Conservation (phyloP, 768 basidiomycete species). For the Lactarius indigo region DNA sequence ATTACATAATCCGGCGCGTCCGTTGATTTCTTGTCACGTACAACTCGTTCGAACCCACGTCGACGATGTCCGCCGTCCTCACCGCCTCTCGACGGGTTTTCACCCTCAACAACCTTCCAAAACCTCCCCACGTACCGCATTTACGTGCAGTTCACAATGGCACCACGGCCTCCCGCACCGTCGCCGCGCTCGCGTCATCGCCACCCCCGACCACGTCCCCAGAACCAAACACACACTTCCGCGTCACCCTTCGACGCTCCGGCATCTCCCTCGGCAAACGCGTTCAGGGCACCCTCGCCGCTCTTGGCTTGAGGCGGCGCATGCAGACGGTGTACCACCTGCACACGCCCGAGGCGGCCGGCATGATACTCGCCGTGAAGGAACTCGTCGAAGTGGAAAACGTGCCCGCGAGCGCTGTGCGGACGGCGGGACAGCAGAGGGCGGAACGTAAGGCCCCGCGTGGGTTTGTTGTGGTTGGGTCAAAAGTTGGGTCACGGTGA, state of each 20-base stretch:
- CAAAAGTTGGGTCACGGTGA: constrained; percentile 24
- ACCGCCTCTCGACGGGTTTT: background rate
- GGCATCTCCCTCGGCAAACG: too few relatives aligned
- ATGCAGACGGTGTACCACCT: too few relatives aligned
- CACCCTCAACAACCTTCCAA: background rate
- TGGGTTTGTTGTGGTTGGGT: constrained; percentile 58
- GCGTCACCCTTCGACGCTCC: too few relatives aligned
- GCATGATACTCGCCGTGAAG: too few relatives aligned
- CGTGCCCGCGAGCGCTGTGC: constrained; percentile 63
- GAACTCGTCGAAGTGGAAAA: too few relatives aligned
- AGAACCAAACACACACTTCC: too few relatives aligned
- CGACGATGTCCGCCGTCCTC: constrained; percentile 2
- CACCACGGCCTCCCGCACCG: constrained; percentile 19
- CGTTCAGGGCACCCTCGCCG: too few relatives aligned
- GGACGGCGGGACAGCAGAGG: constrained; percentile 67
- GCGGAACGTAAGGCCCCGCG: constrained; percentile 60
- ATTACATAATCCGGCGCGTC: too few relatives aligned
- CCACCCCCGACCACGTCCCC: constrained; percentile 3
- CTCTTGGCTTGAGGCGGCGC: too few relatives aligned
- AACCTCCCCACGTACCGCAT: background rate
- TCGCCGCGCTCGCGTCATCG: constrained; percentile 14
- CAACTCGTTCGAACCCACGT: too few relatives aligned
- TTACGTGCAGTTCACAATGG: constrained; percentile 4
- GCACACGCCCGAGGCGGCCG: too few relatives aligned
- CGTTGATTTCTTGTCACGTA: too few relatives aligned